Conservation (phyloP, 2,329 filamentous ascomycete species). For the Acrocalymma vagum region DNA sequence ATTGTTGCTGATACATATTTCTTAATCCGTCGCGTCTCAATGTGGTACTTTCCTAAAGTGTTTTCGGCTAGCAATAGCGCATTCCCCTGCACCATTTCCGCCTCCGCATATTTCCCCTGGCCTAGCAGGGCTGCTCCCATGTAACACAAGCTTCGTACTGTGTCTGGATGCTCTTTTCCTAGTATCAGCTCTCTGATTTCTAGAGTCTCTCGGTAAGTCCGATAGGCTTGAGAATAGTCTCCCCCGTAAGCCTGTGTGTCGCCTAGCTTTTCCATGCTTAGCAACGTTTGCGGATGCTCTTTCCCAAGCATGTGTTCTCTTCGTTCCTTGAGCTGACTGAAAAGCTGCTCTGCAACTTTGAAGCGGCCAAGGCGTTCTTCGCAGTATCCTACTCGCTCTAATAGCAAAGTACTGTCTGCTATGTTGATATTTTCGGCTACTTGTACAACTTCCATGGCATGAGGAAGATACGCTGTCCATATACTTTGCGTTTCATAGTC, state of each 20-base stretch:
- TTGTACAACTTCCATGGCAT: slow-evolving; percentile 24
- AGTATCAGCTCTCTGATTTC: neutral
- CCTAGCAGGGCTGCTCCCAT: no score
- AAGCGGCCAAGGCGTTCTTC: slow-evolving; percentile 11
- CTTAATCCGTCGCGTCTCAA: no score
- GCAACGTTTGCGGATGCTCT: slow-evolving; percentile 1
- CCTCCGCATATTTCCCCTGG: no score
- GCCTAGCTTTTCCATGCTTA: neutral
- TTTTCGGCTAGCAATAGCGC: no score
- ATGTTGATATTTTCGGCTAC: slow-evolving; percentile 1
- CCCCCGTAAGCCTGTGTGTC: neutral
- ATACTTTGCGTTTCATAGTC: slow-evolving; percentile 20
- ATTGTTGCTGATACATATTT: no score
- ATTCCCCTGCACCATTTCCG: no score
- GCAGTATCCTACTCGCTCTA: slow-evolving; percentile 13
- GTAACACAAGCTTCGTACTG: no score
- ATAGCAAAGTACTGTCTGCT: slow-evolving; percentile 9
- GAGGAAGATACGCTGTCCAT: slow-evolving; percentile 41
- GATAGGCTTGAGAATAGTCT: neutral
- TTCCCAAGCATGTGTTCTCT: neutral
- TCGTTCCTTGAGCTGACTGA: slow-evolving; percentile 5
- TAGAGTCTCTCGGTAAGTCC: slow-evolving; percentile 1
- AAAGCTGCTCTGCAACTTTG: slow-evolving; percentile 6
- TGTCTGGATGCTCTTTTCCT: slow-evolving; percentile 1
- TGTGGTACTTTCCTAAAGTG: no score